Base-by-base conservation (phyloP, 352 stramenopile genomes). In the Phytophthora lateralis region DNA sequence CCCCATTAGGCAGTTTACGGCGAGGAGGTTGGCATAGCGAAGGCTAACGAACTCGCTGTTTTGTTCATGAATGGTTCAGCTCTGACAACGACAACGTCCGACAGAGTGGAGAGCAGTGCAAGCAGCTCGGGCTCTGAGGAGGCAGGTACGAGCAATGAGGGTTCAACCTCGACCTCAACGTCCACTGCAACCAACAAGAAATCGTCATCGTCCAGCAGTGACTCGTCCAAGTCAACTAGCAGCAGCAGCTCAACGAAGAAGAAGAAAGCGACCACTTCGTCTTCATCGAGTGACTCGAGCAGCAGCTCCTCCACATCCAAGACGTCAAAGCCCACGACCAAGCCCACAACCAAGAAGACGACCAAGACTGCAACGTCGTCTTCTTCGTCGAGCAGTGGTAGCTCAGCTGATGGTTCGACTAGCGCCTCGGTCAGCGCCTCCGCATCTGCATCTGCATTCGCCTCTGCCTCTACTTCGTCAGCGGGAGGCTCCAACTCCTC, bases 191-290 rank as follows among this genome's bases (percentile, higher is more conserved):
- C 55, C 10, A 65, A 59, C 47, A 76, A 71, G 21, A 69, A 64
- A 35, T 69, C 47, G n/a, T 60, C 52, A n/a, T 73, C 54, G 17
- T 73, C 62, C 17, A 66, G 55, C 49, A 72, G 66, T 27, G 64
- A 57, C 15, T 71, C 61, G n/a, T 60, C 56, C 20, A 66, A 75
- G 38, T 60, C 59, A n/a, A 73, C 39, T 2, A 61, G 44, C 46
- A 75, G 37, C 43, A 69, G 55, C 43, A 55, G 34, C 30, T 54
- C 49, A 9, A 64, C 45, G 4, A 69, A 63, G 44, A 70, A 72
- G 32, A 75, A 64, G 35, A 67, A 26, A 6, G 3, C 21, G 20
- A 62, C 26, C 3, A 65, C 46, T 26, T 68, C 52, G 3, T 75
- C 66, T 2, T 62, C 41, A 1, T 73, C 63, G 1, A 63, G 38